phyloP scores from a whole-genome alignment of 2,329 filamentous ascomycete genomes.

The Penicillium nordicum region DNA sequence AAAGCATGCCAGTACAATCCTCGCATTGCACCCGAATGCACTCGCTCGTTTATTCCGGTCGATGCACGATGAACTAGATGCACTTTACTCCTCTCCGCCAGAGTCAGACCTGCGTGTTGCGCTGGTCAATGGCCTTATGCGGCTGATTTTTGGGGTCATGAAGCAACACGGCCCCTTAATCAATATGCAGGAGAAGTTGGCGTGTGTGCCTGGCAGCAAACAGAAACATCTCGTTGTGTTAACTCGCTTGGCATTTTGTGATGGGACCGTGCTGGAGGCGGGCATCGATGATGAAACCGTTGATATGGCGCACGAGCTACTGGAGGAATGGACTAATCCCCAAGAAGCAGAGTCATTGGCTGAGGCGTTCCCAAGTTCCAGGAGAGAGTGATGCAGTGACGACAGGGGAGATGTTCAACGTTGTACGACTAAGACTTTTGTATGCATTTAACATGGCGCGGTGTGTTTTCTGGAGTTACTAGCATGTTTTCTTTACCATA shows the following conservation, averaged over 20 bases:
- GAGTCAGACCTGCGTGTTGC: slow-evolving; percentile 47
- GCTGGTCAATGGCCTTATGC: slow-evolving; percentile 58
- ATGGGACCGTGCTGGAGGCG: slow-evolving; percentile 72
- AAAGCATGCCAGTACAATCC: slow-evolving; percentile 56
- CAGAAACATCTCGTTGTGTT: slow-evolving; percentile 81
- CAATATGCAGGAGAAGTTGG: slow-evolving; percentile 70
- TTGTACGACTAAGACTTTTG: slow-evolving; percentile 12
- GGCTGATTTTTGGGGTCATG: slow-evolving; percentile 60
- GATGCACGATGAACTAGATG: slow-evolving; percentile 68
- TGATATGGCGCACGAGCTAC: slow-evolving; percentile 74
- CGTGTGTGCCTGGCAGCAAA: slow-evolving; percentile 64
- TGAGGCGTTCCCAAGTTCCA: slow-evolving; percentile 43
- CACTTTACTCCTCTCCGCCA: slow-evolving; percentile 54
- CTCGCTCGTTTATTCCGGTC: slow-evolving; percentile 73
- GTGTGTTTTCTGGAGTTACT: slow-evolving; percentile 7
- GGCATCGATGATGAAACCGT: slow-evolving; percentile 74
- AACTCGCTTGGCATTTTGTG: slow-evolving; percentile 79
- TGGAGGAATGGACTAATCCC: slow-evolving; percentile 77
- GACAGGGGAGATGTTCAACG: not conserved
- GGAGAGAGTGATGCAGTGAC: slow-evolving; percentile 26
- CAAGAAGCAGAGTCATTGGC: slow-evolving; percentile 67
- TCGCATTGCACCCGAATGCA: slow-evolving; percentile 65
- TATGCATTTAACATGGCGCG: slow-evolving; percentile 10
- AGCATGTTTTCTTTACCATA: not conserved
- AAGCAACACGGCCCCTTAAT: slow-evolving; percentile 59